These are phyloP conservation scores for Chytriomyces hyalinus DNA, from an alignment of 192 early-diverging fungal genomes.

Conservation along the genomic window DNA sequence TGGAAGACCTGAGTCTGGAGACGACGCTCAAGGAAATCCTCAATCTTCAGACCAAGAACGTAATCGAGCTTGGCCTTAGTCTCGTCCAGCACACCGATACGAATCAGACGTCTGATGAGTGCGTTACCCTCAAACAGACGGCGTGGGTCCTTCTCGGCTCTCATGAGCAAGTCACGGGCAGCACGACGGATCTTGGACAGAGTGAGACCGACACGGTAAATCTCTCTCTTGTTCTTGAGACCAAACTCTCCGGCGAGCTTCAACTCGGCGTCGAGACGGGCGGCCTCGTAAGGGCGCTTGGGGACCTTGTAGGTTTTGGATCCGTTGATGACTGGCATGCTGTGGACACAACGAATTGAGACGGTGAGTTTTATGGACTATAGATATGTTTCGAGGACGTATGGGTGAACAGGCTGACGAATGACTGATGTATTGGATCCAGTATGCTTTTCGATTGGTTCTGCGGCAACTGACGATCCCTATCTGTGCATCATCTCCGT, in stretches of 20 bases:
- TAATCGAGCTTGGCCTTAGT: constrained; percentile 98
- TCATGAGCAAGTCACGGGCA: constrained; percentile 97
- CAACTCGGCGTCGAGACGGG: constrained; percentile 87
- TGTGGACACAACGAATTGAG: neutral
- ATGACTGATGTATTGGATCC: too few relatives aligned
- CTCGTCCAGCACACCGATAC: constrained; percentile 98
- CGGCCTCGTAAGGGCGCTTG: constrained; percentile 94
- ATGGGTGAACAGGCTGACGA: too few relatives aligned
- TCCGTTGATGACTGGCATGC: constrained; percentile 37
- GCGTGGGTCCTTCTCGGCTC: constrained; percentile 94
- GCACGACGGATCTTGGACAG: constrained; percentile 99
- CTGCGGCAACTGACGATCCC: too few relatives aligned
- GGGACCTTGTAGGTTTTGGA: constrained; percentile 69
- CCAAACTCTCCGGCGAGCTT: constrained; percentile 97
- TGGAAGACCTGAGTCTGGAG: constrained; percentile 99
- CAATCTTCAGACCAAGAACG: constrained; percentile 94
- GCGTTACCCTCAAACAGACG: constrained; percentile 99
- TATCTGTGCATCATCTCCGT: too few relatives aligned
- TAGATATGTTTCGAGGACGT: too few relatives aligned
- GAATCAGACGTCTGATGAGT: constrained; percentile 96
- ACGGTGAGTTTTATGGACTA: too few relatives aligned
- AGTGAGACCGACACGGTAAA: constrained; percentile 95
- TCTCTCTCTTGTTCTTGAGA: constrained; percentile 98
- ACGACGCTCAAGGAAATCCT: constrained; percentile 98
- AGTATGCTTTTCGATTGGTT: too few relatives aligned